These are phyloP conservation scores for Saccharum officinarum DNA, from an alignment of 176 grass and related monocot genomes.

Conservation along the genomic window DNA sequence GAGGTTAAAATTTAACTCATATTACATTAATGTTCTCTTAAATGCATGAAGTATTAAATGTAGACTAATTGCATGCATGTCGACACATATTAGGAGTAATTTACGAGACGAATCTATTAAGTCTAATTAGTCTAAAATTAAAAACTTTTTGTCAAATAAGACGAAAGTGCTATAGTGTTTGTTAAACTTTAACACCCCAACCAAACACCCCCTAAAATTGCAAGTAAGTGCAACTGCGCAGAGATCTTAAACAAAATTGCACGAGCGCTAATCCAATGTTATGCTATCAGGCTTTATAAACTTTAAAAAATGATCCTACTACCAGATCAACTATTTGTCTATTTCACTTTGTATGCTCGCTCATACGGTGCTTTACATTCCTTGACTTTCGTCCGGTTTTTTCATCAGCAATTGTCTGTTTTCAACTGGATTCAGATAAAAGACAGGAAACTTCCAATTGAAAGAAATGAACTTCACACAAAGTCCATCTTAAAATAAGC, in stretches of 20 bases:
- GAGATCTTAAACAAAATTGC: background rate
- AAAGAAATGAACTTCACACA: background rate
- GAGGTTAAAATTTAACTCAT: no score
- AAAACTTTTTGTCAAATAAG: no score
- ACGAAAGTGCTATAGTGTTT: no score
- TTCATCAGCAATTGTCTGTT: background rate
- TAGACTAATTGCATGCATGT: no score
- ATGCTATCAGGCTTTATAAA: background rate
- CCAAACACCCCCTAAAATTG: no score
- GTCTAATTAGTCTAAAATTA: no score
- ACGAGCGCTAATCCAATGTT: background rate
- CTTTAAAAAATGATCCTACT: background rate
- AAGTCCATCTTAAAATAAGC: background rate
- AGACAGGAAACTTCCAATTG: background rate
- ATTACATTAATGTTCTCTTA: no score
- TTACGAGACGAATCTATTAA: no score
- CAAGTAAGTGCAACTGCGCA: background rate
- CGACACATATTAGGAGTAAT: no score
- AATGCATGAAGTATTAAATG: no score
- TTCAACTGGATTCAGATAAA: background rate
- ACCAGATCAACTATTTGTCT: background rate
- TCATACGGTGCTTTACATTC: background rate
- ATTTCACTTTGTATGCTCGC: background rate
- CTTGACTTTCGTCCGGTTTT: background rate
- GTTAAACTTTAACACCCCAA: no score